Conservation (phyloP, 345 rosid genomes). For the Lepidium didymum region DNA sequence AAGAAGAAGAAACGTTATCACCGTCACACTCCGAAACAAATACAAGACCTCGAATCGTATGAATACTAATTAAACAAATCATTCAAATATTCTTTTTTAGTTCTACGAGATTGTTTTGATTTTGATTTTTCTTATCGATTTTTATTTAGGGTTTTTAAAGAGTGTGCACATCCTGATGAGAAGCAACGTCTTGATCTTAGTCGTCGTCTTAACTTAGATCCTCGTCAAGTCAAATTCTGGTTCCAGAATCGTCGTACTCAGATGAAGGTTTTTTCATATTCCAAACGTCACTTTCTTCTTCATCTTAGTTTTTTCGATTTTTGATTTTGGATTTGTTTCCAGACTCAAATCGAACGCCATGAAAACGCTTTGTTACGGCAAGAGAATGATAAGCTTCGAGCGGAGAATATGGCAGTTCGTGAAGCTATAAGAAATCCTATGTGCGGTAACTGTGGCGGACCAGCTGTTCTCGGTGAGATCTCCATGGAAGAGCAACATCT, state of each 20-base stretch:
- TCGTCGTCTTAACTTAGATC: constrained; percentile 64
- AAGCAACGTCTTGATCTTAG: constrained; percentile 83
- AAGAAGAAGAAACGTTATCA: constrained; percentile 86
- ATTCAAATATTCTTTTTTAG: background rate
- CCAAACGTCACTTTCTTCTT: background rate
- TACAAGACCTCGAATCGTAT: constrained; percentile 97
- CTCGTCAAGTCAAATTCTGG: constrained; percentile 93
- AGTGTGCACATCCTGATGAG: constrained; percentile 92
- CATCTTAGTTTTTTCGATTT: background rate
- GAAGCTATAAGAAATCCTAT: constrained; percentile 89
- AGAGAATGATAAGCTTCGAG: constrained; percentile 86
- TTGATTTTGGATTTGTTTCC: background rate
- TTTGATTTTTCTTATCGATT: background rate
- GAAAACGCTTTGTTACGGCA: constrained; percentile 82
- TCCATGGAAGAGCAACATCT: constrained; percentile 91
- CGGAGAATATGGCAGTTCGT: constrained; percentile 83
- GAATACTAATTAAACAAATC: background rate
- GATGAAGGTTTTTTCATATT: constrained; percentile 56
- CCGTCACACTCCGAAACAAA: constrained; percentile 98
- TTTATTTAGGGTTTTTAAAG: constrained; percentile 51
- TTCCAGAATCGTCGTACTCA: constrained; percentile 93
- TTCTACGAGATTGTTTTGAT: background rate
- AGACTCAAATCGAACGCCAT: constrained; percentile 90
- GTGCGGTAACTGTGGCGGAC: constrained; percentile 86
- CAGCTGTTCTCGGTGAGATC: constrained; percentile 69